Evolutionary conservation across 805 yeast genomes (phyloP).

Genomic region (Candida ipomoeae): DNA sequence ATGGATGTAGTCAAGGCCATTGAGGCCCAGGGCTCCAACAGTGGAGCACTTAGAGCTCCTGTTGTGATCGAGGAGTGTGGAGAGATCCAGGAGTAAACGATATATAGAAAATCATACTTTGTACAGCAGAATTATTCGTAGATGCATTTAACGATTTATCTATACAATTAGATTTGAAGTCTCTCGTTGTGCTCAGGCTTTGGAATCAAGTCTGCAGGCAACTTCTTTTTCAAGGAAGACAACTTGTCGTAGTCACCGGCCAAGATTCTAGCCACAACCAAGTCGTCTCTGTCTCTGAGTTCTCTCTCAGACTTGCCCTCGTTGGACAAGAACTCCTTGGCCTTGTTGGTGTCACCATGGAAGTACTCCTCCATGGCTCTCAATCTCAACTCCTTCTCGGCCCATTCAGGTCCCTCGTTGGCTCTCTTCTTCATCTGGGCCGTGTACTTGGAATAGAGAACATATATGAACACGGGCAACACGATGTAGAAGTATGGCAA

Average conservation of each 20-base stretch:
- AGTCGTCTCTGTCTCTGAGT: constrained; percentile 64
- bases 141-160: constrained; percentile 6
- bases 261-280: constrained; percentile 75
- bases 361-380: constrained; percentile 66
- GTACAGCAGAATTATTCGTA: neutral
- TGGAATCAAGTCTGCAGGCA: constrained; percentile 37
- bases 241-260: constrained; percentile 80
- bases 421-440: constrained; percentile 40
- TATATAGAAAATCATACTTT: neutral
- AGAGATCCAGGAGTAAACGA: constrained; percentile 18
- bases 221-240: constrained; percentile 52
- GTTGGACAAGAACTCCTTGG: constrained; percentile 50
- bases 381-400: constrained; percentile 72
- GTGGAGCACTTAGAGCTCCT: constrained; percentile 17
- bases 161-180: constrained; percentile 27
- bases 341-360: constrained; percentile 49
- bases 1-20: constrained; percentile 24
- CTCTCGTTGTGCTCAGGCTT: constrained; percentile 31
- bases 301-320: constrained; percentile 52
- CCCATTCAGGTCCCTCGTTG: constrained; percentile 64
- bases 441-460: constrained; percentile 48
- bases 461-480: constrained; percentile 62
- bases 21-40: constrained; percentile 22
- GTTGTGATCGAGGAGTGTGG: constrained; percentile 28
- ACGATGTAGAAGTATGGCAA: constrained; percentile 64